Base-by-base conservation (phyloP, 1,284 basidiomycete species). In the Rhodotorula sp. region DNA sequence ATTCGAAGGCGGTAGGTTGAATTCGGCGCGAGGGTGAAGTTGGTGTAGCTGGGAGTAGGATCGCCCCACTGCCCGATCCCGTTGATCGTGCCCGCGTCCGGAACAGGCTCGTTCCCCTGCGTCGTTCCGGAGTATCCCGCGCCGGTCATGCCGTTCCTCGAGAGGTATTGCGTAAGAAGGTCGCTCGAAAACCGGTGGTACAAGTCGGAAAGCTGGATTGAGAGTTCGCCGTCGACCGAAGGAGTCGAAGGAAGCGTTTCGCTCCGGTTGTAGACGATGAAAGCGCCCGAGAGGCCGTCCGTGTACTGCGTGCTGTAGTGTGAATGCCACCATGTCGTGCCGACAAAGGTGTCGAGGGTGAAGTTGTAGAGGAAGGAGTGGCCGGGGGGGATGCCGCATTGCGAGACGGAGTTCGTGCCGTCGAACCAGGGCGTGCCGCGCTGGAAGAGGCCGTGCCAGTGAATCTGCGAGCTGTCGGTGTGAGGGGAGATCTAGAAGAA, bases 191-290 rank as follows among this genome's bases (percentile, higher is more conserved):
- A 76, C 16, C 75, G 75, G 62, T 81, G 80, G 67, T 83, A 83
- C 59, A 80, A 74, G 67, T 84, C 83, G 26, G 77, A 67, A 61
- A 83, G 65, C 63, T 80, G 78, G 2, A 83, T 64, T 16, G 80
- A 77, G 34, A 81, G 71, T 44, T 83, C 82, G 7, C 76, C 76
- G 68, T 83, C 81, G 75, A 79, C 40, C 16, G 34, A 80, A 22
- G 72, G 47, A 44, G 40, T 44, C 40, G 40, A 44, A 2, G 79
- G 77, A 34, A 79, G 77, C 26, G 50, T 47, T 28, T 65, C 57
- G 46, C 46, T 59, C 11, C 31, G 37, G 56, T 50, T 50, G 48
- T 65, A 57, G 15, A 65, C 37, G 37, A 65, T 30, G n/a, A 65
- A 40, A 7, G 65, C 60, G 30, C 65, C 65, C 24, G 37, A 51